A percentile compares a stretch with the other conserved stretches of the same genome.
Evolutionary conservation across 495 filamentous ascomycete species (phyloP).

Genomic region (Cenococcum geophilum): DNA sequence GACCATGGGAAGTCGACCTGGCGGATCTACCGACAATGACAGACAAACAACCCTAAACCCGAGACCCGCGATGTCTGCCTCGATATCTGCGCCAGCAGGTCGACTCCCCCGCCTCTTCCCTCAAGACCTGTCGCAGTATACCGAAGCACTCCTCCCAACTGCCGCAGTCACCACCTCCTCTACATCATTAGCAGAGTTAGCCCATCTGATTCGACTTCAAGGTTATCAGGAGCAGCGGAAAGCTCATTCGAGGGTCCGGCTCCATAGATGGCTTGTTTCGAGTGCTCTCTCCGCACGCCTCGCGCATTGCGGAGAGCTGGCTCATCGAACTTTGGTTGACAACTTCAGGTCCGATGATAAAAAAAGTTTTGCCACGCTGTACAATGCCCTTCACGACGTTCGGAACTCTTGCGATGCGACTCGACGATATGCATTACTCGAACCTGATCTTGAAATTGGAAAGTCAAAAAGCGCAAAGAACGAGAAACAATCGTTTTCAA

Average conservation of each 20-base stretch:
- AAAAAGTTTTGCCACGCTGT: slow-evolving; percentile 75
- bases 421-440: slow-evolving; percentile 59
- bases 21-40: slow-evolving; percentile 29
- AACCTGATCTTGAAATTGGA: slow-evolving; percentile 59
- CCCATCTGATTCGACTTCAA: slow-evolving; percentile 62
- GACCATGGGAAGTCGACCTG: slow-evolving; percentile 33
- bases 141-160: slow-evolving; percentile 34
- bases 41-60: slow-evolving; percentile 16
- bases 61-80: slow-evolving; percentile 26
- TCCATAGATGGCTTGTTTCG: slow-evolving; percentile 53
- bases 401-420: slow-evolving; percentile 75
- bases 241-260: slow-evolving; percentile 57
- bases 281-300: slow-evolving; percentile 76
- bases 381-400: slow-evolving; percentile 83
- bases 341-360: slow-evolving; percentile 86
- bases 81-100: slow-evolving; percentile 40
- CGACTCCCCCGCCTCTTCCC: slow-evolving; percentile 41
- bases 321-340: slow-evolving; percentile 79
- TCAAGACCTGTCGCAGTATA: slow-evolving; percentile 40
- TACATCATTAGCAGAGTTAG: slow-evolving; percentile 64
- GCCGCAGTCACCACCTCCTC: slow-evolving; percentile 42
- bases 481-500: slow-evolving; percentile 45
- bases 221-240: slow-evolving; percentile 69
- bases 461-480: slow-evolving; percentile 32
- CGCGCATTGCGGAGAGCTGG: slow-evolving; percentile 67